Conservation (phyloP, 345 rosid species). For the Clausena lansium region DNA sequence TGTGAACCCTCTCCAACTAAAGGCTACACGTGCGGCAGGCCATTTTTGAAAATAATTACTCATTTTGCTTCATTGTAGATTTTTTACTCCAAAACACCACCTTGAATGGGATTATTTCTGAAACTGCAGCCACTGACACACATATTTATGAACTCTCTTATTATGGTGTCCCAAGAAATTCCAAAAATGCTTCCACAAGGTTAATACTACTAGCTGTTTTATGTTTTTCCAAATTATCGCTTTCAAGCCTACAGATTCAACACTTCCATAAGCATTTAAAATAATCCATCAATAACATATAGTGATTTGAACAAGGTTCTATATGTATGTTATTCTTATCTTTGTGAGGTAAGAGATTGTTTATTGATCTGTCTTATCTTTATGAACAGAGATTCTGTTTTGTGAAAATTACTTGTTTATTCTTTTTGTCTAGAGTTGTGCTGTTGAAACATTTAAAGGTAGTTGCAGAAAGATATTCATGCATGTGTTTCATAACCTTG, state of each 20-base stretch:
- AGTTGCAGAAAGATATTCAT: background rate
- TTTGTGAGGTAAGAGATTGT: background rate
- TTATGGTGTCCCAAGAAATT: background rate
- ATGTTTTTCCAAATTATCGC: background rate
- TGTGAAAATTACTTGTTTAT: background rate
- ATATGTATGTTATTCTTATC: background rate
- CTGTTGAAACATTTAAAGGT: slow-evolving; percentile 34
- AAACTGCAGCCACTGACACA: background rate
- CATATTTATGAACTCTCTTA: background rate
- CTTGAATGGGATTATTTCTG: background rate
- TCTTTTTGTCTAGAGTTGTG: background rate
- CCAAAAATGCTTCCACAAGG: no score
- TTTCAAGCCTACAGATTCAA: background rate
- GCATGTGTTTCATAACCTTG: slow-evolving; percentile 11
- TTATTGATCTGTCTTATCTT: background rate
- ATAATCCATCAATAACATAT: background rate
- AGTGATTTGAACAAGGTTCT: background rate
- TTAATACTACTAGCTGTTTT: background rate
- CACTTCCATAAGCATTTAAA: background rate
- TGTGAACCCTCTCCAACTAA: background rate
- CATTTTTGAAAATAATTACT: background rate
- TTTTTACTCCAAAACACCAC: background rate
- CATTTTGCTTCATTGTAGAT: background rate
- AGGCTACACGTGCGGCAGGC: background rate
- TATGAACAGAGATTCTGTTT: background rate